Evolutionary conservation across 169 alveolate species (phyloP), one percentile per base, ranked within the genome.

Genomic region (Eimeria necatrix): DNA sequence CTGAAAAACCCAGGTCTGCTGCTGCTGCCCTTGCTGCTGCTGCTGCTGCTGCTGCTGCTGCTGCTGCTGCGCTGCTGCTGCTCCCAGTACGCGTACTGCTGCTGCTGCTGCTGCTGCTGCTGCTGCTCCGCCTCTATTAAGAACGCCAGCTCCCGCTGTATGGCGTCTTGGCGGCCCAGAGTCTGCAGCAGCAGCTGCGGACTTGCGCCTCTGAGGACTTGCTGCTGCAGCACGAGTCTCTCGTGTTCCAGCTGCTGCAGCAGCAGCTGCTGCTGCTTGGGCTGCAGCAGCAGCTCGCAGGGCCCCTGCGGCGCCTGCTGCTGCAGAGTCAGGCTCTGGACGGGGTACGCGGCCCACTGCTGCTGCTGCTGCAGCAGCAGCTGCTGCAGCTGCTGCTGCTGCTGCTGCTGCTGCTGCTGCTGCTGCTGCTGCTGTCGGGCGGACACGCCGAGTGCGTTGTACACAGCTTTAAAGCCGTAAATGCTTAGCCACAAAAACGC

Each of bases 161-260:
- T n/a, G 16, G 88, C 88, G 53, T 78, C 88, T 20, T 78, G 88
- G 5, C 88, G 41, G 4, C 26, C 88, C 26, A 78, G 26, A 4
- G 59, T 78, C 88, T 78, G 88, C 88, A 78, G 88, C 88, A 78
- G 88, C 61, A 78, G 18, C 46, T 51, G 70, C 6, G 41, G 26
- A 0, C 52, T 68, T 4, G 70, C 26, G 24, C 88, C 88, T 18
- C 88, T 46, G 20, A 46, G 6, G 3, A 78, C 49, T 68, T 78
- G 88, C 48, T 78, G 88, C 20, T 68, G 4, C 70, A 78, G 1
- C 41, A 78, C 88, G 9, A 48, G 59, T 4, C 88, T 18, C 68
- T 78, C 88, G 26, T 78, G 49, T 12, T 78, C 88, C 48, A 78
- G 41, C 48, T 78, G 88, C 88, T 78, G 88, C 88, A 78, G 68